These are phyloP conservation scores for Fusarium siculi DNA, from an alignment of 2,329 filamentous ascomycete species.

Conservation along the genomic window DNA sequence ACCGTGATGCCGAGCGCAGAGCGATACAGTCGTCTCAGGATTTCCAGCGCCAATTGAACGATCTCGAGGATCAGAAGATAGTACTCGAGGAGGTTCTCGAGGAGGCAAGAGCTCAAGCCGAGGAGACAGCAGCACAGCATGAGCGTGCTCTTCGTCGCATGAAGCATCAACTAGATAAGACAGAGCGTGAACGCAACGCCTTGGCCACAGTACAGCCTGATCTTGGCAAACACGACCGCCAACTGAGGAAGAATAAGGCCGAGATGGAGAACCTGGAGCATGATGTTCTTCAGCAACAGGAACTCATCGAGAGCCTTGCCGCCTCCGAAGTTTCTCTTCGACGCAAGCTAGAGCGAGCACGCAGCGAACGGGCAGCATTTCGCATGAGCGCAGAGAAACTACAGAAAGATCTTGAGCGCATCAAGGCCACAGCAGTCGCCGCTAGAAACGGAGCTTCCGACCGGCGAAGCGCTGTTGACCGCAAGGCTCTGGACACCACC, in stretches of 20 bases:
- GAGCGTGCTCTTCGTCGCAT: conserved; percentile 56
- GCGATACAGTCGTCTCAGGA: conserved; percentile 55
- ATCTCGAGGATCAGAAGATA: conserved; percentile 68
- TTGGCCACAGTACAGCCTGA: conserved; percentile 51
- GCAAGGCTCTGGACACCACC: conserved; percentile 43
- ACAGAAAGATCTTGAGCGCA: conserved; percentile 60
- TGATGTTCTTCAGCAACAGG: conserved; percentile 75
- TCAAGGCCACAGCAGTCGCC: conserved; percentile 55
- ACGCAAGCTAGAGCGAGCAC: conserved; percentile 75
- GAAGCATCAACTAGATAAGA: conserved; percentile 62
- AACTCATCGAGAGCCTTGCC: conserved; percentile 67
- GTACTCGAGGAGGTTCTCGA: conserved; percentile 69
- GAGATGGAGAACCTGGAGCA: conserved; percentile 77
- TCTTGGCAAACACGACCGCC: conserved; percentile 64
- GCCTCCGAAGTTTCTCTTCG: conserved; percentile 69
- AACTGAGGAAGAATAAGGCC: conserved; percentile 71
- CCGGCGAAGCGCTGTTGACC: conserved; percentile 26
- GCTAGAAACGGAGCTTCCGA: conserved; percentile 30
- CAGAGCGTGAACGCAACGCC: conserved; percentile 58
- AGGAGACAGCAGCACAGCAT: conserved; percentile 58
- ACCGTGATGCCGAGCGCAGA: conserved; percentile 63
- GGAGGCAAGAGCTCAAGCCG: conserved; percentile 62
- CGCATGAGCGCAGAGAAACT: conserved; percentile 65
- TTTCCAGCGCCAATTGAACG: conserved; percentile 65
- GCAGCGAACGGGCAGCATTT: conserved; percentile 71